Evolutionary conservation across 306 rosid genomes (phyloP).

Genomic region (Gillenia trifoliata): DNA sequence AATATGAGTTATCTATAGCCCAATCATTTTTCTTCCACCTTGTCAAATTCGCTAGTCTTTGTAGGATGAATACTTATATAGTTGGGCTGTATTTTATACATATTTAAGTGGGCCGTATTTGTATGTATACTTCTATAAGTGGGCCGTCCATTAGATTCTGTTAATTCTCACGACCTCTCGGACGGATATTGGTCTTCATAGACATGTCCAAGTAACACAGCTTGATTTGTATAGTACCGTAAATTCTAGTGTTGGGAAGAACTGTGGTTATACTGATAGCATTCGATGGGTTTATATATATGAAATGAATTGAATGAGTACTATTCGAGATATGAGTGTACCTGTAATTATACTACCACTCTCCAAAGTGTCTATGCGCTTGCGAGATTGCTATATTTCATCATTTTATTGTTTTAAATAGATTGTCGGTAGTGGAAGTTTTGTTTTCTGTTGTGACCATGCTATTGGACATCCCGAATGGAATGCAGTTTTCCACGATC

Average conservation of each 20-base stretch:
- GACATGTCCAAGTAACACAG: neutral
- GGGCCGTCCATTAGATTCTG: neutral
- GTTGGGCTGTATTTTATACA: too few relatives aligned
- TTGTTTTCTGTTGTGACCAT: too few relatives aligned
- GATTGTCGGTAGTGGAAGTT: too few relatives aligned
- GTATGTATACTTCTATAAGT: neutral
- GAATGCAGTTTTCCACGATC: too few relatives aligned
- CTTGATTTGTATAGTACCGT: neutral
- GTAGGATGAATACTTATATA: too few relatives aligned
- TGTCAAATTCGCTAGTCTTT: too few relatives aligned
- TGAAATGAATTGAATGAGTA: neutral
- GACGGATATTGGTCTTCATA: neutral
- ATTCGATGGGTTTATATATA: neutral
- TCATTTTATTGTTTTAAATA: neutral
- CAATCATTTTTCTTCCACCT: too few relatives aligned
- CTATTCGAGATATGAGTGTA: neutral
- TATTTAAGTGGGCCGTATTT: neutral
- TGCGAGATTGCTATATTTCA: neutral
- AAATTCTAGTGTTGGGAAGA: neutral
- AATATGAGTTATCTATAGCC: too few relatives aligned
- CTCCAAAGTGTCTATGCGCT: neutral
- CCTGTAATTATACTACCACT: neutral
- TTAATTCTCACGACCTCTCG: neutral
- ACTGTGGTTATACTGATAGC: neutral
- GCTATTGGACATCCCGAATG: too few relatives aligned